Percentiles rank a stretch among this genome's conserved stretches.
These are phyloP conservation scores for Rhizophagus clarus DNA, from an alignment of 192 early-diverging fungal genomes.

Conservation along the genomic window DNA sequence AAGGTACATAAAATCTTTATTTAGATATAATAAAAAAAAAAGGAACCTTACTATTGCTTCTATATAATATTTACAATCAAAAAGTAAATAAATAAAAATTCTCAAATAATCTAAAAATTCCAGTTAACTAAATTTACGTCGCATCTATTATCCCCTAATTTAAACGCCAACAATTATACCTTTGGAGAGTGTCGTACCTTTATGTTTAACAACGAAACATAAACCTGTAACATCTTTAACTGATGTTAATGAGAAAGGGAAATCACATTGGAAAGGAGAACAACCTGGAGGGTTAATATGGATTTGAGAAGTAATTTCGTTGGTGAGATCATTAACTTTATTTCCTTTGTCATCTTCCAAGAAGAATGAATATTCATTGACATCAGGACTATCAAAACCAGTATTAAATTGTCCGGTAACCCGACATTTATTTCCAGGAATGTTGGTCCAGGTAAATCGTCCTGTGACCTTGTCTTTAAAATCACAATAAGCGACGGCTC, in stretches of 20 bases:
- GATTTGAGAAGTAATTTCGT: neutral
- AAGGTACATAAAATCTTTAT: too few species aligned
- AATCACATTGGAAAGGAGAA: neutral
- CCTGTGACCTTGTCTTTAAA: neutral
- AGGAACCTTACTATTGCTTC: too few species aligned
- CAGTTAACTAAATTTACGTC: neutral
- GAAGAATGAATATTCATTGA: neutral
- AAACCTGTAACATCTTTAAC: neutral
- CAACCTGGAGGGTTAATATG: neutral
- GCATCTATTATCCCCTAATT: neutral
- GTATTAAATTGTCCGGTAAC: neutral
- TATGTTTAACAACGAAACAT: neutral
- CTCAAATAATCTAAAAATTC: neutral
- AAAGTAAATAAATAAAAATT: too few species aligned
- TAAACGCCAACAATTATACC: neutral
- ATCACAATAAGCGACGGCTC: neutral
- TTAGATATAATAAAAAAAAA: too few species aligned
- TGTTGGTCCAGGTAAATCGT: neutral
- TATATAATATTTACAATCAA: too few species aligned
- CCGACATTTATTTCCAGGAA: neutral
- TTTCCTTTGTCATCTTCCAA: neutral
- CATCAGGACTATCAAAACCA: neutral
- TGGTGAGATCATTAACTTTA: neutral
- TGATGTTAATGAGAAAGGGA: neutral
- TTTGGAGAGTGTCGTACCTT: neutral